A percentile compares a stretch with the other conserved stretches of the same genome.
These are phyloP conservation scores for Barnettozyma botsteinii DNA, from an alignment of 805 yeast genomes.

Conservation along the genomic window DNA sequence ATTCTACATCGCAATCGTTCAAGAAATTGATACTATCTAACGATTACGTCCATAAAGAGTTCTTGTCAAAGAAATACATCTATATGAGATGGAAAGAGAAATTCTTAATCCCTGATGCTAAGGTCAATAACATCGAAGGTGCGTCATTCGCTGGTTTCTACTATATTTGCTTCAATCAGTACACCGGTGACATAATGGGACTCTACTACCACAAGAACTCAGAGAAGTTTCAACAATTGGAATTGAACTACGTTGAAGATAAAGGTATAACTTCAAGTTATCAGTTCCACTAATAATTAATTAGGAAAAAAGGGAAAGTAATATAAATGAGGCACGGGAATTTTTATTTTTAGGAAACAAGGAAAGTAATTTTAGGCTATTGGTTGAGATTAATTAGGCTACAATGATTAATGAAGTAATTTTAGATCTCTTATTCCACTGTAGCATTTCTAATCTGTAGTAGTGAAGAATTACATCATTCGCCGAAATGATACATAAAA, in stretches of 20 bases:
- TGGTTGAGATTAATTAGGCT: too few species aligned
- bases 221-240: slow-evolving; percentile 71
- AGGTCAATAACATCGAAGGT: slow-evolving; percentile 43
- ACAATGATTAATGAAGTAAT: too few species aligned
- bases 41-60: slow-evolving; percentile 25
- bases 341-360: neutral
- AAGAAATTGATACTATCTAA: slow-evolving; percentile 13
- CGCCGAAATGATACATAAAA: too few species aligned
- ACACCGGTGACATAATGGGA: slow-evolving; percentile 71
- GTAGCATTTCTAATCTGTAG: too few species aligned
- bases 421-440: too few species aligned
- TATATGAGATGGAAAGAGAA: slow-evolving; percentile 96
- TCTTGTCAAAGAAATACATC: slow-evolving; percentile 40
- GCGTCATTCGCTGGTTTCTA: slow-evolving; percentile 94
- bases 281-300: slow-evolving; percentile 2
- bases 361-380: too few species aligned
- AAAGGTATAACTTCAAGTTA: slow-evolving; percentile 3
- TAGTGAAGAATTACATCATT: too few species aligned
- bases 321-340: neutral
- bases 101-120: slow-evolving; percentile 76
- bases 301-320: neutral
- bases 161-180: slow-evolving; percentile 76
- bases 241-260: slow-evolving; percentile 30
- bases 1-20: slow-evolving; percentile 1
- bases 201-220: slow-evolving; percentile 77